Base-by-base conservation (phyloP, 75 land plant species). In the Adiantum capillusveneris region DNA sequence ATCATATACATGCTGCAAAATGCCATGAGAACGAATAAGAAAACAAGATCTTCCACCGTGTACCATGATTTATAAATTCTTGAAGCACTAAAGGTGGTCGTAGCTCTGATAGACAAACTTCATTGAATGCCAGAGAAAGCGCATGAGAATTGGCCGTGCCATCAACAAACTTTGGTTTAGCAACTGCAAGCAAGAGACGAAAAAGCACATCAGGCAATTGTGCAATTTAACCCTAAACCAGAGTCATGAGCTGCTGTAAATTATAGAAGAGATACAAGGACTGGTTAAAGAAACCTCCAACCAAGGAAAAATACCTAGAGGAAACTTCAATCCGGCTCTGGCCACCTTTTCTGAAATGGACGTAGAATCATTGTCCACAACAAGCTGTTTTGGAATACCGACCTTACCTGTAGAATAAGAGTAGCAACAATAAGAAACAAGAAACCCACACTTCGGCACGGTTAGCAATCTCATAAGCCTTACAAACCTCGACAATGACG, bases 31-130 rank as follows among this genome's bases (percentile, higher is more conserved):
- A 34, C 37, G 9, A 34, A 34, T 34, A 9, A 34, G n/a, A n/a
- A n/a, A n/a, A n/a, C n/a, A n/a, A n/a, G n/a, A n/a, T n/a, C n/a
- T n/a, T n/a, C n/a, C n/a, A n/a, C n/a, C n/a, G n/a, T n/a, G n/a
- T 18, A 58, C 91, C 96, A 49, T 90, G 96, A 56, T 90, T 90
- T 13, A 86, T 78, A 49, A 90, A 90, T 56, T 90, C 96, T 68
- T 90, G 96, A 41, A 90, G 59, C 52, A 90, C 88, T 37, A 90
- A 55, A 21, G 91, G 96, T 6, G 91, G 78, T 53, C 67, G 65
- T 26, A 81, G 69, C 60, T 79, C 75, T 18, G 29, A 41, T 41
- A 90, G 64, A 19, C 85, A 85, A 3, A 68, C 74, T 7, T 57
- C 59, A 60, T 79, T 60, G 57, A 58, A 86, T 13, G 88, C 79